phyloP scores from a whole-genome alignment of 352 stramenopile species.

The Phytophthora quininea region DNA sequence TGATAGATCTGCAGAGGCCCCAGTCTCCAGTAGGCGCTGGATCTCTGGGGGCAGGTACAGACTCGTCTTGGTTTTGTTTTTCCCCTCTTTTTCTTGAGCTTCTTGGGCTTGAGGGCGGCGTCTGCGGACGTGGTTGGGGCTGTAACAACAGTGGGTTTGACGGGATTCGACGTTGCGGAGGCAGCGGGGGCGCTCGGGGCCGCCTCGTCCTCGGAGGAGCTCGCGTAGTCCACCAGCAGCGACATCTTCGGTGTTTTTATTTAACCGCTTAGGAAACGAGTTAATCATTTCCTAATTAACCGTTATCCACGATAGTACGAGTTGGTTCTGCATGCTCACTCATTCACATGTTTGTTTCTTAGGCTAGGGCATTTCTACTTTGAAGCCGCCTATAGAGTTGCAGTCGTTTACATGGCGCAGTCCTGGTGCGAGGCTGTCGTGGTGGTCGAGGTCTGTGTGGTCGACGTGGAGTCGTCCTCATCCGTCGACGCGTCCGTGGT shows the following conservation, averaged over 20 bases:
- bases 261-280: too few relatives aligned
- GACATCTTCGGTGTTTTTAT: conserved; percentile 34
- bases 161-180: neutral
- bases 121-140: conserved; percentile 4
- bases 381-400: neutral
- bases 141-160: neutral
- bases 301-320: too few relatives aligned
- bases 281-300: too few relatives aligned
- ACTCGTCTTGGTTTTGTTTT: conserved; percentile 50
- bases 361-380: neutral
- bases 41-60: conserved; percentile 64
- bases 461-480: conserved; percentile 9
- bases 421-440: conserved; percentile 30
- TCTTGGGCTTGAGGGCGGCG: conserved; percentile 18
- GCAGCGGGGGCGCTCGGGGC: neutral
- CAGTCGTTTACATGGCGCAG: conserved; percentile 36
- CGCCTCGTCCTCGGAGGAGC: conserved; percentile 57
- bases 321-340: neutral
- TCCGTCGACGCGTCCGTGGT: conserved; percentile 7
- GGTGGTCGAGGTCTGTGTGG: conserved; percentile 18
- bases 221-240: conserved; percentile 64
- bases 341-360: neutral
- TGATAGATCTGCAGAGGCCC: conserved; percentile 13
- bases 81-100: conserved; percentile 38
- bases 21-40: conserved; percentile 57